Conservation (phyloP, 2,329 filamentous ascomycete species). For the Plectosphaerella plurivora region DNA sequence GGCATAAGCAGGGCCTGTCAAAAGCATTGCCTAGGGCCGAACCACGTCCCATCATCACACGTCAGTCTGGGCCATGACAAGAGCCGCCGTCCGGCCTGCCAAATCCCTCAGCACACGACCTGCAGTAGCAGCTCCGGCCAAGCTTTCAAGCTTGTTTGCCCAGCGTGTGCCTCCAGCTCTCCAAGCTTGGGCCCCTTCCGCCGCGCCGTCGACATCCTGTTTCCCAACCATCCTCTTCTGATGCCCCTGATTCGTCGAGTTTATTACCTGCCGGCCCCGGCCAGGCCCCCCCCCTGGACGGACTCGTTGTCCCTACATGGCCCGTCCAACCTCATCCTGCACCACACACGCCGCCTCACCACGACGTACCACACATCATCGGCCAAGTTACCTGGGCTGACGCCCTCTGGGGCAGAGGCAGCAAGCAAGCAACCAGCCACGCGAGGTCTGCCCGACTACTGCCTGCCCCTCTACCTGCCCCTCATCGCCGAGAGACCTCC, state of each 20-base stretch:
- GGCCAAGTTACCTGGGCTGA: neutral
- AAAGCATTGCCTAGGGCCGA: neutral
- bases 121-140: neutral
- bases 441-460: neutral
- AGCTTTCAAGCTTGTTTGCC: neutral
- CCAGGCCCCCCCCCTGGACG: slow-evolving; percentile 7
- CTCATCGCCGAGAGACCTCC: neutral
- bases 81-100: neutral
- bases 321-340: slow-evolving; percentile 5
- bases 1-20: neutral
- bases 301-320: slow-evolving; percentile 2
- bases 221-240: neutral
- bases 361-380: neutral
- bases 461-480: neutral
- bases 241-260: slow-evolving; percentile 4
- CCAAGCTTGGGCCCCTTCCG: too few species aligned
- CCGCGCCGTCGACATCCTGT: neutral
- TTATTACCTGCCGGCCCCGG: slow-evolving; percentile 1
- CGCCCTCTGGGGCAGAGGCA: neutral
- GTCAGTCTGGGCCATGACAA: slow-evolving; percentile 1
- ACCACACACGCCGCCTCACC: neutral
- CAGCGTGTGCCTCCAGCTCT: neutral
- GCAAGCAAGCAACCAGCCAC: neutral
- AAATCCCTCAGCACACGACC: slow-evolving; percentile 3
- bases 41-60: neutral